Percentiles rank a stretch among this genome's conserved stretches.
phyloP scores from a whole-genome alignment of 2,329 filamentous ascomycete species.

The Chrysosphaeria jannelii region DNA sequence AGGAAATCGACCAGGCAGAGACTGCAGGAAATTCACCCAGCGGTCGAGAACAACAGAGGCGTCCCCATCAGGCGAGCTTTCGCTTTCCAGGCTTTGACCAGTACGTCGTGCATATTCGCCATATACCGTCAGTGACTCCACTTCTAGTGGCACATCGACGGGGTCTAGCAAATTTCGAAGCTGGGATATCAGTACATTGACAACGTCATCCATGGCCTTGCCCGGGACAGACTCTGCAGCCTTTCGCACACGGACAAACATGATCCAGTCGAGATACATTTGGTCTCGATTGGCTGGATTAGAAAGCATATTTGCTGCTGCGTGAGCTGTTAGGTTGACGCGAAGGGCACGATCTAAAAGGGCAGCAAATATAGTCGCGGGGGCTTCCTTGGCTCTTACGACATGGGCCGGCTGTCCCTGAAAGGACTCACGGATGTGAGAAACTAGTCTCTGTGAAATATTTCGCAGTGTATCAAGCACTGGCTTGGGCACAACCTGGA shows the following conservation, averaged over 20 bases:
- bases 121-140: slow-evolving; percentile 29
- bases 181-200: slow-evolving; percentile 30
- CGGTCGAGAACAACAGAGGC: slow-evolving; percentile 44
- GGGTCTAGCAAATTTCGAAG: slow-evolving; percentile 43
- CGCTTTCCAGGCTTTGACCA: slow-evolving; percentile 12
- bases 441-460: slow-evolving; percentile 54
- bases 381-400: slow-evolving; percentile 58
- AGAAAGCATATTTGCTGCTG: slow-evolving; percentile 73
- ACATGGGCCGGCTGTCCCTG: slow-evolving; percentile 64
- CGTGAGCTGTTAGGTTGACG: slow-evolving; percentile 81
- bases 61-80: slow-evolving; percentile 10
- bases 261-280: slow-evolving; percentile 85
- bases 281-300: slow-evolving; percentile 71
- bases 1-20: slow-evolving; percentile 39
- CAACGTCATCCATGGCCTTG: slow-evolving; percentile 33
- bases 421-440: slow-evolving; percentile 62
- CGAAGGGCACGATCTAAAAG: slow-evolving; percentile 64
- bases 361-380: slow-evolving; percentile 65
- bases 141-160: slow-evolving; percentile 30
- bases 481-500: slow-evolving; percentile 69
- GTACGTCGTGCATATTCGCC: slow-evolving; percentile 22
- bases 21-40: slow-evolving; percentile 44
- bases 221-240: slow-evolving; percentile 31
- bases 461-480: slow-evolving; percentile 68
- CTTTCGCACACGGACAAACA: slow-evolving; percentile 29